Percentiles rank a stretch among this genome's conserved stretches.
phyloP scores from a whole-genome alignment of 2,329 filamentous ascomycete species.

The Claviceps sp. region DNA sequence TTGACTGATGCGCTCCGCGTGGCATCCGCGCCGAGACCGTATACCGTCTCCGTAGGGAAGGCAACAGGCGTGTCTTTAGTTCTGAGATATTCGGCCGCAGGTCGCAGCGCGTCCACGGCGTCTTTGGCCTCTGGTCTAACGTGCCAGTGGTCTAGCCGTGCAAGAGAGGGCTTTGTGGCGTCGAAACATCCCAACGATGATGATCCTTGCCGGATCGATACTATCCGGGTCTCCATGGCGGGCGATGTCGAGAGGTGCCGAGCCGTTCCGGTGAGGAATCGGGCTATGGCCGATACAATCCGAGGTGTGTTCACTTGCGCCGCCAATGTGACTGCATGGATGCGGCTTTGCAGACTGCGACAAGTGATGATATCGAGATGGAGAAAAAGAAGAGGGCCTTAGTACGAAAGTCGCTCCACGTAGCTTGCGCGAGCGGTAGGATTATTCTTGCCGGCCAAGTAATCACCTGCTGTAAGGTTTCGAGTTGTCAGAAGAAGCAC shows the following conservation, averaged over 20 bases:
- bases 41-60: slow-evolving; percentile 96
- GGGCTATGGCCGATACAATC: slow-evolving; percentile 15
- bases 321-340: not conserved
- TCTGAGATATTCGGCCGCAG: slow-evolving; percentile 54
- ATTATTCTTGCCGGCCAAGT: too few relatives aligned
- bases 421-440: too few relatives aligned
- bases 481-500: too few relatives aligned
- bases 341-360: not conserved
- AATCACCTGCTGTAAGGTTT: too few relatives aligned
- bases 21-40: slow-evolving; percentile 91
- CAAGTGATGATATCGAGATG: not conserved
- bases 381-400: not conserved
- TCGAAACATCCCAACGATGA: slow-evolving; percentile 22
- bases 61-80: slow-evolving; percentile 65
- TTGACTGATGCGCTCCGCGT: slow-evolving; percentile 70
- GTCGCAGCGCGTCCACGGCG: slow-evolving; percentile 32
- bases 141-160: slow-evolving; percentile 29
- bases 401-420: not conserved
- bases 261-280: slow-evolving; percentile 1
- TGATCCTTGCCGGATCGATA: slow-evolving; percentile 19
- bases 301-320: slow-evolving; percentile 5
- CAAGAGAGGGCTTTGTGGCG: slow-evolving; percentile 12
- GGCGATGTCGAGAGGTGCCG: not conserved
- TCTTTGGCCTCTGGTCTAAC: slow-evolving; percentile 18
- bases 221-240: slow-evolving; percentile 27